Percentiles rank a stretch among this genome's conserved stretches.
phyloP scores from a whole-genome alignment of 352 stramenopile genomes.

The Phytophthora brassicae region DNA sequence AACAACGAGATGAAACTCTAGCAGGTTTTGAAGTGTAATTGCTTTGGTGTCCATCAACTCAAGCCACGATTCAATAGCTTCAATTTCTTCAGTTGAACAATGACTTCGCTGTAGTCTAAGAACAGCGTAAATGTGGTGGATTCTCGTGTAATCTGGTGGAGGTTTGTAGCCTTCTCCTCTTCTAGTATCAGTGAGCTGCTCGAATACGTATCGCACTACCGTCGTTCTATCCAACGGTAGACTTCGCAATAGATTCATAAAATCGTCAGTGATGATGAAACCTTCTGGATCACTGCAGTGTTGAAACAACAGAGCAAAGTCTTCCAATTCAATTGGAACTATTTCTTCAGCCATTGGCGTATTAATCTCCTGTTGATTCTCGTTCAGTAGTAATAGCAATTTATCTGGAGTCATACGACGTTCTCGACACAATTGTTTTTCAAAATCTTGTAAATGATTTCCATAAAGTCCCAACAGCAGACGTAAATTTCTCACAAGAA shows the following conservation, averaged over 20 bases:
- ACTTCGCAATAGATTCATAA: slow-evolving; percentile 41
- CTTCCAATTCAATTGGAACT: slow-evolving; percentile 34
- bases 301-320: slow-evolving; percentile 50
- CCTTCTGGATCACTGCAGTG: slow-evolving; percentile 44
- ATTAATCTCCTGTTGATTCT: neutral
- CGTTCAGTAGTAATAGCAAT: slow-evolving; percentile 24
- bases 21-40: slow-evolving; percentile 42
- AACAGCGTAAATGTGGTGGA: slow-evolving; percentile 47
- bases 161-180: slow-evolving; percentile 43
- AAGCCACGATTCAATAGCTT: slow-evolving; percentile 41
- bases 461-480: slow-evolving; percentile 40
- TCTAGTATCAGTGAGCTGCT: slow-evolving; percentile 53
- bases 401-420: slow-evolving; percentile 16
- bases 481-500: slow-evolving; percentile 39
- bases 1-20: slow-evolving; percentile 46
- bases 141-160: slow-evolving; percentile 47
- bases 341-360: neutral
- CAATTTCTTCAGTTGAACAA: slow-evolving; percentile 39
- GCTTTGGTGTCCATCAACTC: slow-evolving; percentile 3
- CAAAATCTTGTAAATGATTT: slow-evolving; percentile 14
- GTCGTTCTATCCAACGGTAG: slow-evolving; percentile 41
- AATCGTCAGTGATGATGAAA: slow-evolving; percentile 29
- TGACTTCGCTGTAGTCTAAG: slow-evolving; percentile 52
- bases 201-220: slow-evolving; percentile 51
- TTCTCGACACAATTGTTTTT: slow-evolving; percentile 21